Base-by-base conservation (phyloP, 495 filamentous ascomycete species). In the Alectoria sarmentosa region DNA sequence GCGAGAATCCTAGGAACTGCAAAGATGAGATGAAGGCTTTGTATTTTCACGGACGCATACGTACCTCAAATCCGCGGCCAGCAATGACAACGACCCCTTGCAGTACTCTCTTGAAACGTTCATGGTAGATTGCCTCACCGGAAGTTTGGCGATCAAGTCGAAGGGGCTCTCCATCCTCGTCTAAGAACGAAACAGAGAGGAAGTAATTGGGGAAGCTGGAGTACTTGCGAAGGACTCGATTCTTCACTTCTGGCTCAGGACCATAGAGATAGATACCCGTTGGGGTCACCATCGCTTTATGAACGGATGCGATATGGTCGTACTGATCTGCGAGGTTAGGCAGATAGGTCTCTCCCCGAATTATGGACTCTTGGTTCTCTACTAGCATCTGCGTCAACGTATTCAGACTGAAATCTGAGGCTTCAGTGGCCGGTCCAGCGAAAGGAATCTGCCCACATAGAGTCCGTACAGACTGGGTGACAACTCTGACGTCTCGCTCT, bases 1-100 rank as follows among this genome's bases (percentile, higher is more conserved):
- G 89, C 0, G 89, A 92, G 70, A 92, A 95, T 2, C 90, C 90
- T 1, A 93, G 76, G 69, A 93, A 93, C 10, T 71, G 39, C 9
- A 30, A 42, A 42, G 23, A 49, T 65, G 37, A 63, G 62, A 48
- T 11, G 7, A 1, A 2, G 39, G 19, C n/a, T 4, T 9, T 21
- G 10, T 30, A 2, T 15, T n/a, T 0, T 5, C 2, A 42, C 4
- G 26, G 34, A 46, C 19, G 9, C n/a, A 13, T 28, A 62, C 39
- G 14, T 64, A 71, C 69, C 58, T 73, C 70, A 69, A 85, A 95
- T 0, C 67, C 58, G 15, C 86, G 80, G 7, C 85, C 89, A 19
- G 81, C 88, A 48, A 94, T 84, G 7, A 74, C 71, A 36, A 93
- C 81, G 0, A 82, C 83, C 2, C 75, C 71, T 8, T 76, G 63